Conservation (phyloP, 495 filamentous ascomycete genomes). For the Hypoxylon fuscum region DNA sequence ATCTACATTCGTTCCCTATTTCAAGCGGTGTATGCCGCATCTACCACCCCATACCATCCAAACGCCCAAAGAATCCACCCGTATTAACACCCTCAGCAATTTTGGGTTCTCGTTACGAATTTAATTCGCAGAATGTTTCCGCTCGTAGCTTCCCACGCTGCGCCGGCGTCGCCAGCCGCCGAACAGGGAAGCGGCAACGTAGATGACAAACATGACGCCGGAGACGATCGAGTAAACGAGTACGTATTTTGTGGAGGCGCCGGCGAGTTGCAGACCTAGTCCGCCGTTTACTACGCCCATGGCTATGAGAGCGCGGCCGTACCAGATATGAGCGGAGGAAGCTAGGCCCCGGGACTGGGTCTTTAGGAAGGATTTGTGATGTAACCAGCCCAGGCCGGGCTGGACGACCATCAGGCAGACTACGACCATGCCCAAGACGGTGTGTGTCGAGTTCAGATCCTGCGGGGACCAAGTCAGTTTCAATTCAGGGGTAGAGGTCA, state of each 20-base stretch:
- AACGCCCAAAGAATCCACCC: background rate
- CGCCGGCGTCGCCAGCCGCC: conserved; percentile 27
- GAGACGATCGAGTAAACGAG: conserved; percentile 70
- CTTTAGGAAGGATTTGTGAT: conserved; percentile 67
- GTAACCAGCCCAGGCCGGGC: conserved; percentile 68
- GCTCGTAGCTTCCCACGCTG: conserved; percentile 4
- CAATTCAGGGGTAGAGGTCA: background rate
- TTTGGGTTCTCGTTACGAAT: too few relatives aligned
- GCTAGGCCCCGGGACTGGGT: conserved; percentile 59
- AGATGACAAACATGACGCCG: conserved; percentile 59
- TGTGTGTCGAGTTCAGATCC: conserved; percentile 55
- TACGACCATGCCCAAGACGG: conserved; percentile 67
- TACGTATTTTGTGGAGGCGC: conserved; percentile 52
- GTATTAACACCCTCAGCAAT: too few relatives aligned
- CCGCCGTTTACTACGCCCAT: conserved; percentile 79
- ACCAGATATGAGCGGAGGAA: conserved; percentile 74
- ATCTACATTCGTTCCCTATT: too few relatives aligned
- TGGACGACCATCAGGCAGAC: conserved; percentile 68
- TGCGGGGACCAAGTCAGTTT: conserved; percentile 34
- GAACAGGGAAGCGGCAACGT: conserved; percentile 43
- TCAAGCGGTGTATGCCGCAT: too few relatives aligned
- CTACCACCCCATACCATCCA: too few relatives aligned
- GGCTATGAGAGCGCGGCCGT: conserved; percentile 67
- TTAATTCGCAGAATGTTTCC: conserved; percentile 5
- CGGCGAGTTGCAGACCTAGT: conserved; percentile 66